A percentile compares a stretch with the other conserved stretches of the same genome.
Evolutionary conservation across 352 stramenopile genomes (phyloP).

Genomic region (Globisporangium ultimum): DNA sequence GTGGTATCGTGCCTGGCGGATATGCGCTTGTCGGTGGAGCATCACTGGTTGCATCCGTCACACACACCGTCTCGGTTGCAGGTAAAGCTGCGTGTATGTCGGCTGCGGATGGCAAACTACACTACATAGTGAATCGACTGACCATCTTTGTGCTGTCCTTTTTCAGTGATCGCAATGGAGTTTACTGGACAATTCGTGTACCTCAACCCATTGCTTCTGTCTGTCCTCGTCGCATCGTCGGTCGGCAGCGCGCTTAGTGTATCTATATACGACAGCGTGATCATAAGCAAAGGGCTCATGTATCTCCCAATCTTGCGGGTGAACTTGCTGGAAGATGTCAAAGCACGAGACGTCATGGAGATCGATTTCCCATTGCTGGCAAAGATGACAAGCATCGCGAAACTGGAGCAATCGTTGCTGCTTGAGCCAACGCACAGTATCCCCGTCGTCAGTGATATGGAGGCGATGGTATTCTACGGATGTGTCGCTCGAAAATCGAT

Average conservation of each 20-base stretch:
- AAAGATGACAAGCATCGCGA: slow-evolving; percentile 25
- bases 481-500: slow-evolving; percentile 28
- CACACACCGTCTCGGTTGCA: slow-evolving; percentile 68
- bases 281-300: slow-evolving; percentile 47
- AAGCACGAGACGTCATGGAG: slow-evolving; percentile 55
- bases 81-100: slow-evolving; percentile 6
- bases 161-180: slow-evolving; percentile 59
- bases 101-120: not conserved
- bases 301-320: slow-evolving; percentile 51
- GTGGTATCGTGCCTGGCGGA: slow-evolving; percentile 42
- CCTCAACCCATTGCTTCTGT: slow-evolving; percentile 55
- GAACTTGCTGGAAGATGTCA: slow-evolving; percentile 41
- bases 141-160: not conserved
- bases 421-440: slow-evolving; percentile 18
- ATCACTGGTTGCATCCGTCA: slow-evolving; percentile 52
- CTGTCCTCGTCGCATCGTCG: slow-evolving; percentile 42
- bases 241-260: slow-evolving; percentile 51
- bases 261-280: slow-evolving; percentile 62
- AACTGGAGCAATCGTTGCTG: slow-evolving; percentile 28
- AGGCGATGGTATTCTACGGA: slow-evolving; percentile 44
- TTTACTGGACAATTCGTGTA: slow-evolving; percentile 74
- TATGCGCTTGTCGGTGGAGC: slow-evolving; percentile 69
- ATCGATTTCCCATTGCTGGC: slow-evolving; percentile 35
- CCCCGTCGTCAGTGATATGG: slow-evolving; percentile 38
- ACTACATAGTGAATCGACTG: not conserved